Evolutionary conservation across 495 filamentous ascomycete genomes (phyloP), one percentile per base, ranked within the genome.

Genomic region (Pseudevernia furfuracea): DNA sequence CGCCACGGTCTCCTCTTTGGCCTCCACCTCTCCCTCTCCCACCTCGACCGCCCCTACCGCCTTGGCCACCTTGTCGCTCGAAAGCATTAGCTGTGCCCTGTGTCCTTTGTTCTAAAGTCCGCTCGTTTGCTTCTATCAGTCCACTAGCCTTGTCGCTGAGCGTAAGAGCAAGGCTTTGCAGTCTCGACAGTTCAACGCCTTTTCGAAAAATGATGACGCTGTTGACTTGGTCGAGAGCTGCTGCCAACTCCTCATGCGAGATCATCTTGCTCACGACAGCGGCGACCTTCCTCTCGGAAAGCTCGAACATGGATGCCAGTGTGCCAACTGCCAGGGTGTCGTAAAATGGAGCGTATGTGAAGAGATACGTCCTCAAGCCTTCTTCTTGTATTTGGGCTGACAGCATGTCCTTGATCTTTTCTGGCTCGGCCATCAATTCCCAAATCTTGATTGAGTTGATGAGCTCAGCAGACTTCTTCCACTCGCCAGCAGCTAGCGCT

Each of bases 251-350:
- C 74, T 99, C 94, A 79, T 99, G 94, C 65, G 91, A 96, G 76
- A 97, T 97, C 94, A 99, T 99, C 79, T 95, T 96, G 83, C 89
- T 93, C 73, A 99, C 87, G 64, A 99, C 84, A n/a, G 94, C 91
- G 15, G 87, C 79, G 39, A 96, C 93, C 81, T 96, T 97, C 76
- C 87, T 86, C 68, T 88, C 82, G 39, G 89, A 80, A 5, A 99
- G 87, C 73, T 97, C 93, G 77, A 99, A 99, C 94, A 99, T 97
- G 59, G 80, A 83, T 56, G 91, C 87, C 61, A 99, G 82, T 3
- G 91, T 91, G 66, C 80, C 78, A 72, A 97, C 81, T 66, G 91
- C 86, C 59, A 99, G 85, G 41, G 94, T 99, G 76, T 97, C 94
- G 80, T 99, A 99, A 83, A 93, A 99, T 59, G 94, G 94, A 49